Base-by-base conservation (phyloP, 2,329 filamentous ascomycete species). In the Leptodontidium sp. region DNA sequence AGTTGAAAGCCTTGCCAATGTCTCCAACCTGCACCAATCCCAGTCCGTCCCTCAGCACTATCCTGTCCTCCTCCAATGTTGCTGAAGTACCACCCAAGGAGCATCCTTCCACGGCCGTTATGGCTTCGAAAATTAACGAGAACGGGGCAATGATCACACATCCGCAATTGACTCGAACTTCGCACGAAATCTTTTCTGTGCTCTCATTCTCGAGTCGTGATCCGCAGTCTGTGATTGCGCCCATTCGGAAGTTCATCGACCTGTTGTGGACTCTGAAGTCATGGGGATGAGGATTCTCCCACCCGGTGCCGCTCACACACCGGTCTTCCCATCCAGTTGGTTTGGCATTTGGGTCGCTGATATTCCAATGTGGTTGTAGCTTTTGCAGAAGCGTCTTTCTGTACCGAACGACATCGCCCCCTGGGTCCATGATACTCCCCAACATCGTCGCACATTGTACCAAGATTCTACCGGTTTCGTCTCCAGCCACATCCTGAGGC, bases 91-190 rank as follows among this genome's bases (percentile, higher is more conserved):
- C 64, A 14, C 69, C 69, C 0, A 70, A 66, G 15, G 64, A 70
- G 59, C 64, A 55, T 2, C 55, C 55, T 17, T 59, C 43, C 15
- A 68, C 63, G 21, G 68, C 68, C 14, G 66, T 68, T 32, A 70
- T 70, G 12, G 68, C 68, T 57, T 66, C 62, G 29, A 70, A 68
- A 6, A 70, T 70, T 14, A 76, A 24, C 24, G 68, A 62, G 45
- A 68, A 66, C 0, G 68, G 66, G n/a, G 57, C 66, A 12, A 52
- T 50, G 35, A 70, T 67, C 4, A 55, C 64, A 26, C 68, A 70
- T 12, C 68, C 68, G 29, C 68, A 70, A 62, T 67, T 70, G 1
- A 67, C 53, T 11, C 29, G 53, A 17, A 70, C 61, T 57, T 64
- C 62, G 15, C 68, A 70, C 11, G 53, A 55, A 29, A 70, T 67